Base-by-base conservation (phyloP, 2,329 filamentous ascomycete species). In the Cercospora zeina region DNA sequence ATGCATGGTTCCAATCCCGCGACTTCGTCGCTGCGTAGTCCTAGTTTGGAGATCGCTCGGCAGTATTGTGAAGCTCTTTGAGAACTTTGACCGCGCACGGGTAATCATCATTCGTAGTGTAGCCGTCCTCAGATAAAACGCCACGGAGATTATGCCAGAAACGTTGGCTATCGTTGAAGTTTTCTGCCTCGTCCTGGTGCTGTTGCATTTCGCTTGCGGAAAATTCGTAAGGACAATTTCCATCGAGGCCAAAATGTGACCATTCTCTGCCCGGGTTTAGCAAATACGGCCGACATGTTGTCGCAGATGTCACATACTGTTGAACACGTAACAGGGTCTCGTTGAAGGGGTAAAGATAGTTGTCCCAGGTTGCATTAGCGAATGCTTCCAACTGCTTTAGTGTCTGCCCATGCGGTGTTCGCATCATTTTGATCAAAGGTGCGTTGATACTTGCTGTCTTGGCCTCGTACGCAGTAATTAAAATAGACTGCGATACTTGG, bases 361-460 rank as follows among this genome's bases (percentile, higher is more conserved):
- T 55, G 33, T 37, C 33, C 53, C 53, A 55, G 27, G 53, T 55
- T 37, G 53, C 53, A 37, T 55, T 55, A 16, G 53, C 53, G 53
- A 55, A 55, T n/a, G 53, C 53, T 39, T 55, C 53, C n/a, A 55
- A 21, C 53, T 55, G 53, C 53, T 55, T 55, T 11, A 55, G 30
- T 37, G 53, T 55, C 53, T 55, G 53, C 11, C 27, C 31, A 37
- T 55, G 53, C 53, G 53, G 5, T 55, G 53, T 7, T 37, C 33
- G 53, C 53, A 55, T 55, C 53, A 55, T 55, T 55, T 55, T 36
- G 30, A 55, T 55, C 53, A 55, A 55, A 55, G 53, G 33, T 55
- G 53, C 7, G 16, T 55, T 55, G 30, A 55, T 37, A 16, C 53
- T 55, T 34, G 53, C 53, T 37, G 53, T 55, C 53, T 55, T 36